Percentiles rank a stretch among this genome's conserved stretches.
phyloP scores from a whole-genome alignment of 2,329 filamentous ascomycete species.

The Neopestalotiopsis clavispora region DNA sequence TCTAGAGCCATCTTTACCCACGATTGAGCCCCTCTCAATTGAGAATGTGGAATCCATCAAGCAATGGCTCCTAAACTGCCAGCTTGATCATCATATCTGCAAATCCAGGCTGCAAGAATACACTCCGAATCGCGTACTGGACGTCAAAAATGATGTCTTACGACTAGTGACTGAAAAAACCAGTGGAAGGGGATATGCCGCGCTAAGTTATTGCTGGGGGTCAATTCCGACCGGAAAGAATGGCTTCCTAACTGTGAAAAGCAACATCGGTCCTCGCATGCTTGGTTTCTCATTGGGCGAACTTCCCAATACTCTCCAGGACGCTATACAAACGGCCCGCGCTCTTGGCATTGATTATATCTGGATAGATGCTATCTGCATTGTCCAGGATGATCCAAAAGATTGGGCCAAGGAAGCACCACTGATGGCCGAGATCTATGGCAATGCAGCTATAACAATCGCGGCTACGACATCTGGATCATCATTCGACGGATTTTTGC shows the following conservation, averaged over 20 bases:
- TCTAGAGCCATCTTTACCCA: not conserved
- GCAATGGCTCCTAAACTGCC: not conserved
- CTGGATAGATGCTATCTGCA: slow-evolving; percentile 7
- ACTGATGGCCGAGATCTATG: not conserved
- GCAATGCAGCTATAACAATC: not conserved
- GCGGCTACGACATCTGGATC: not conserved
- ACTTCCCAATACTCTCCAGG: not conserved
- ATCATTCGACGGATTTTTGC: not conserved
- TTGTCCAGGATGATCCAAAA: not conserved
- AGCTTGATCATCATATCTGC: not conserved
- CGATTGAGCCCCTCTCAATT: not conserved
- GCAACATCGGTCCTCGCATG: not conserved
- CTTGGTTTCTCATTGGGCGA: not conserved
- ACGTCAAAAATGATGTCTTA: not conserved
- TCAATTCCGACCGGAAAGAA: not conserved
- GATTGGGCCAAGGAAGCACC: not conserved
- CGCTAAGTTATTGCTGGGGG: not conserved
- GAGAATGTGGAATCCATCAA: not conserved
- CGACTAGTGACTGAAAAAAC: not conserved
- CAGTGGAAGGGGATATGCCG: not conserved
- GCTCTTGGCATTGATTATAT: not conserved
- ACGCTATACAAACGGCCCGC: not conserved
- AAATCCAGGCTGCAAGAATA: not conserved
- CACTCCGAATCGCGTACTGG: not conserved
- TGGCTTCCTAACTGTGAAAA: not conserved